Evolutionary conservation across 176 grass and related monocot genomes (phyloP).

Genomic region (Bothriochloa decipiens): DNA sequence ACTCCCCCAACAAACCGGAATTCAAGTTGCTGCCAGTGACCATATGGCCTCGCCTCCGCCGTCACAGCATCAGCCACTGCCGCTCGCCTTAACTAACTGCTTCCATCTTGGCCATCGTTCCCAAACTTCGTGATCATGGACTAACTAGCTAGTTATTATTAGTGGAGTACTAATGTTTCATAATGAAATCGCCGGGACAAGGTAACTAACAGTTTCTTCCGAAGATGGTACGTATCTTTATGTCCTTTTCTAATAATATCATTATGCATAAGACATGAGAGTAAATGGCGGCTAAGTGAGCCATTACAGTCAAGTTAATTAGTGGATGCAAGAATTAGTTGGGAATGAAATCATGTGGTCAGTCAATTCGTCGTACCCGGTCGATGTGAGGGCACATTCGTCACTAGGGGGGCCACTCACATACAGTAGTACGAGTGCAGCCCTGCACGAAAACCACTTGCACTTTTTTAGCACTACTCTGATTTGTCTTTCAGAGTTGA

Average conservation of each 20-base stretch:
- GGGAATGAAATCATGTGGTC: slow-evolving; percentile 41
- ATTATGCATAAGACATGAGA: too few species aligned
- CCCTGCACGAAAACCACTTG: background rate
- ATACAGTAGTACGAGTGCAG: background rate
- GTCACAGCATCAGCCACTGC: background rate
- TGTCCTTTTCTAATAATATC: too few species aligned
- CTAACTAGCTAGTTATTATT: background rate
- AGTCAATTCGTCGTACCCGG: background rate
- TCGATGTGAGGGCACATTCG: slow-evolving; percentile 29
- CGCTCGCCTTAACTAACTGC: slow-evolving; percentile 29
- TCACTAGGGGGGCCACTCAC: slow-evolving; percentile 12
- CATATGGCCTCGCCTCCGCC: background rate
- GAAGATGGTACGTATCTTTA: background rate
- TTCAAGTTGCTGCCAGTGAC: slow-evolving; percentile 17
- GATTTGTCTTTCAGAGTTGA: slow-evolving; percentile 29
- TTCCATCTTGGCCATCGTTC: background rate
- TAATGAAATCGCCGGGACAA: background rate
- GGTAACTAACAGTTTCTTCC: too few species aligned
- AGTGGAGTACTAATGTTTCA: background rate
- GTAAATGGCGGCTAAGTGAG: too few species aligned
- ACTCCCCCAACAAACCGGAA: slow-evolving; percentile 49
- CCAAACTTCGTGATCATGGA: slow-evolving; percentile 6
- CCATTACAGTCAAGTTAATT: background rate
- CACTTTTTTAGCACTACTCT: slow-evolving; percentile 10
- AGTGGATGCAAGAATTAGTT: slow-evolving; percentile 33